Conservation (phyloP, 2,329 filamentous ascomycete species). For the Fusarium sp. region DNA sequence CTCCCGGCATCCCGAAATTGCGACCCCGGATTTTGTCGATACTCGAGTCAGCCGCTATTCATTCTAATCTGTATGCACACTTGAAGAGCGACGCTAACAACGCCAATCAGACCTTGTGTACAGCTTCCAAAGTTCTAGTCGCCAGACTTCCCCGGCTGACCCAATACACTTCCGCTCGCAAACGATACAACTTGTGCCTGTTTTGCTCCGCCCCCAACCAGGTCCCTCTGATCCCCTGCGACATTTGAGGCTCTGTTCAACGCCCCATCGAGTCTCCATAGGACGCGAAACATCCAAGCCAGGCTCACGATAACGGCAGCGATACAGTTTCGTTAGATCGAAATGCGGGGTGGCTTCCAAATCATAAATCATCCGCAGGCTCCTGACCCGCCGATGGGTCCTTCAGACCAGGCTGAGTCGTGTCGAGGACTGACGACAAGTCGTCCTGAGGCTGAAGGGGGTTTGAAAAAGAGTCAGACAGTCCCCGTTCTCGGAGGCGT, state of each 20-base stretch:
- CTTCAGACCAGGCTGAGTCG: constrained; percentile 15
- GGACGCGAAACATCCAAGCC: neutral
- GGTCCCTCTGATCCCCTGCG: neutral
- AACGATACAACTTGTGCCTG: neutral
- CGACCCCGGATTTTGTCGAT: constrained; percentile 13
- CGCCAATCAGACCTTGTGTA: constrained; percentile 16
- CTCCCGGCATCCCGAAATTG: constrained; percentile 16
- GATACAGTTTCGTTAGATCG: neutral
- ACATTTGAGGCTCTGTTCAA: constrained; percentile 31
- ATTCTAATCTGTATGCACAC: constrained; percentile 1
- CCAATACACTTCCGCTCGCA: neutral
- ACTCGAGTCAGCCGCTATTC: constrained; percentile 21
- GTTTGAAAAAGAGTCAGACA: constrained; percentile 30
- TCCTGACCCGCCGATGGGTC: constrained; percentile 1
- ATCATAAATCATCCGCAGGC: constrained; percentile 2
- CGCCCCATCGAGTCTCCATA: constrained; percentile 9
- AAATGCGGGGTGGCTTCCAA: constrained; percentile 15
- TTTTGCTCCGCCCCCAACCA: constrained; percentile 6
- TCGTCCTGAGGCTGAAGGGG: constrained; percentile 25
- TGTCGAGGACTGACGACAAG: constrained; percentile 4
- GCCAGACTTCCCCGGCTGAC: neutral
- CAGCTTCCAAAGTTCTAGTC: neutral
- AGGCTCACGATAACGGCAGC: constrained; percentile 15
- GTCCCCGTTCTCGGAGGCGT: constrained; percentile 36
- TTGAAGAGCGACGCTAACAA: constrained; percentile 13